These are phyloP conservation scores for Cyclostephanos invisitatus DNA, from an alignment of 108 stramenopile genomes.

Conservation along the genomic window DNA sequence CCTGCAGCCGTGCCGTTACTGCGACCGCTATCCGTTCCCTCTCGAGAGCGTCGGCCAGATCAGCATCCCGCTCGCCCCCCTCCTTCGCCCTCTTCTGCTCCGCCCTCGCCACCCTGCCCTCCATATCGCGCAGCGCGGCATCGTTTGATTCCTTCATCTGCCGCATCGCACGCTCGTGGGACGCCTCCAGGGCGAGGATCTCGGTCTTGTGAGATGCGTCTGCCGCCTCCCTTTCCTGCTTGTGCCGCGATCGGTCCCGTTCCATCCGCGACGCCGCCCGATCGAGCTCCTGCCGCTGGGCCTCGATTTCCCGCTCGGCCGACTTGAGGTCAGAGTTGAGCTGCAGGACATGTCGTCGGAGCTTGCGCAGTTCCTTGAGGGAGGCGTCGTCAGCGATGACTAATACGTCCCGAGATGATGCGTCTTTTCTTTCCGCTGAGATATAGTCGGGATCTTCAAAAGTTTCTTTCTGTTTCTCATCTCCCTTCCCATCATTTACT, in stretches of 20 bases:
- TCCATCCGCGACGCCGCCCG: conserved; percentile 77
- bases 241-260: conserved; percentile 65
- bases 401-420: not conserved
- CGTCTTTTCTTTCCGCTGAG: not conserved
- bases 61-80: conserved; percentile 75
- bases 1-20: conserved; percentile 51
- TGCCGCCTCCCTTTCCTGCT: conserved; percentile 59
- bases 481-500: conserved; percentile 1
- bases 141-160: conserved; percentile 54
- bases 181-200: conserved; percentile 40
- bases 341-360: conserved; percentile 72
- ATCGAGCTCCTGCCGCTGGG: conserved; percentile 77
- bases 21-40: conserved; percentile 56
- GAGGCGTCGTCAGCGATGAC: not conserved
- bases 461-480: not conserved
- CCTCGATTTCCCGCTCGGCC: conserved; percentile 77
- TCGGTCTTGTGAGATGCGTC: conserved; percentile 57
- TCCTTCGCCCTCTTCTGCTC: conserved; percentile 56
- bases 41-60: conserved; percentile 63
- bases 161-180: conserved; percentile 62
- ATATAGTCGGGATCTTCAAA: not conserved
- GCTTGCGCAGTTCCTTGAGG: conserved; percentile 64
- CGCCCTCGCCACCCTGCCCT: conserved; percentile 44
- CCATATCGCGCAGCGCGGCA: conserved; percentile 49
- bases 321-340: conserved; percentile 73